A percentile compares a stretch with the other conserved stretches of the same genome.
Conservation (phyloP, 805 yeast species). For the Metschnikowia cerradonensis region DNA sequence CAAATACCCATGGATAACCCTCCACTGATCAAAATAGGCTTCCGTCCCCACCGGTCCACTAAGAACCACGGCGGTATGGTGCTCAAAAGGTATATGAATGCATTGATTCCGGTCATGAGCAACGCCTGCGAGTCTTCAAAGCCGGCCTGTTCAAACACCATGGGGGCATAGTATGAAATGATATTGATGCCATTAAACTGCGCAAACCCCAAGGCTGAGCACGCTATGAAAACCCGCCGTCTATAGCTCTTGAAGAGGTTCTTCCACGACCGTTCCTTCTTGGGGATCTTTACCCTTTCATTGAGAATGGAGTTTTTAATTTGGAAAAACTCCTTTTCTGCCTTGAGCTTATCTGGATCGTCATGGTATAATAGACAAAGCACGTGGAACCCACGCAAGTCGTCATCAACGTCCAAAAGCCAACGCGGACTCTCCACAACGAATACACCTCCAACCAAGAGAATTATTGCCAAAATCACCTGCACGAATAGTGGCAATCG, state of each 20-base stretch:
- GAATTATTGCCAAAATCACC: constrained; percentile 63
- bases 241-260: constrained; percentile 39
- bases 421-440: constrained; percentile 90
- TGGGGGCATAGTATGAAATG: constrained; percentile 55
- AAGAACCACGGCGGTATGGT: constrained; percentile 45
- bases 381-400: constrained; percentile 46
- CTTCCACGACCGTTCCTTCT: constrained; percentile 38
- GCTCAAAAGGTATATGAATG: constrained; percentile 34
- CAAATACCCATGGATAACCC: constrained; percentile 39
- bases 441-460: constrained; percentile 70
- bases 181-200: constrained; percentile 55
- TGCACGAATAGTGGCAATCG: constrained; percentile 75
- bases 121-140: constrained; percentile 40
- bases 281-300: constrained; percentile 37
- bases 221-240: constrained; percentile 36
- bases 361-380: constrained; percentile 33
- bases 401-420: constrained; percentile 77
- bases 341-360: constrained; percentile 27
- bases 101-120: constrained; percentile 43
- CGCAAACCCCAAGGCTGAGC: constrained; percentile 43
- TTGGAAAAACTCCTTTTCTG: constrained; percentile 41
- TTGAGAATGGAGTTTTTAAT: constrained; percentile 43
- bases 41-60: constrained; percentile 44
- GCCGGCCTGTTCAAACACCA: constrained; percentile 48
- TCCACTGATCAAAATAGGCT: constrained; percentile 41